Conservation (phyloP, 2,329 filamentous ascomycete species). For the Trichoderma koningiopsis region DNA sequence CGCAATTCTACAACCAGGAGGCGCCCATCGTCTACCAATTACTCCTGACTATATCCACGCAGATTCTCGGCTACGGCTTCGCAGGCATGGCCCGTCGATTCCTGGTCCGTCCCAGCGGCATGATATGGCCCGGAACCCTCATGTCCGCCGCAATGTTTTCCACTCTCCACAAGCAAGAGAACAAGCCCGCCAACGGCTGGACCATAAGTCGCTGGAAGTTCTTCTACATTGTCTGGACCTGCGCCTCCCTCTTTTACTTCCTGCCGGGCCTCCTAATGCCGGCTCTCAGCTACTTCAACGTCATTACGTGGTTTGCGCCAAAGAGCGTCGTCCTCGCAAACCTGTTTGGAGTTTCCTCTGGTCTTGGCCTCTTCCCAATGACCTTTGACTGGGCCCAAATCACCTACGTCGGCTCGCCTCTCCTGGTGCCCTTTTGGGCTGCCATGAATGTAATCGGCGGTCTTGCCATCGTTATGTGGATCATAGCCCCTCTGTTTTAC, state of each 20-base stretch:
- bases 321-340: conserved; percentile 85
- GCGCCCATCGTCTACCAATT: conserved; percentile 77
- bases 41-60: conserved; percentile 80
- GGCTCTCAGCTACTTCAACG: conserved; percentile 84
- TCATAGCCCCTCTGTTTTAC: conserved; percentile 76
- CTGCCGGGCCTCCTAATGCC: conserved; percentile 80
- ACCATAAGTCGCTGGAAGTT: conserved; percentile 80
- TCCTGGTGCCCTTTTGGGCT: conserved; percentile 84
- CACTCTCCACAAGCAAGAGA: conserved; percentile 81
- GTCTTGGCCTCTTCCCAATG: conserved; percentile 78
- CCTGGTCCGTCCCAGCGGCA: conserved; percentile 80
- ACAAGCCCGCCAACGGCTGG: conserved; percentile 81
- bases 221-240: conserved; percentile 73
- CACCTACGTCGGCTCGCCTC: conserved; percentile 81
- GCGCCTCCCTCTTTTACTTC: conserved; percentile 80
- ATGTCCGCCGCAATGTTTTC: conserved; percentile 90
- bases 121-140: conserved; percentile 89
- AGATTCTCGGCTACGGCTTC: conserved; percentile 84
- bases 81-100: conserved; percentile 80
- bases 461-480: conserved; percentile 81
- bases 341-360: conserved; percentile 82
- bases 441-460: conserved; percentile 83
- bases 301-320: conserved; percentile 85
- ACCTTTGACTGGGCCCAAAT: conserved; percentile 94
- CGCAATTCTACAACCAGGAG: conserved; percentile 83